A percentile compares a stretch with the other conserved stretches of the same genome.
phyloP scores from a whole-genome alignment of 2,329 filamentous ascomycete species.

The Aspergillus sojae region DNA sequence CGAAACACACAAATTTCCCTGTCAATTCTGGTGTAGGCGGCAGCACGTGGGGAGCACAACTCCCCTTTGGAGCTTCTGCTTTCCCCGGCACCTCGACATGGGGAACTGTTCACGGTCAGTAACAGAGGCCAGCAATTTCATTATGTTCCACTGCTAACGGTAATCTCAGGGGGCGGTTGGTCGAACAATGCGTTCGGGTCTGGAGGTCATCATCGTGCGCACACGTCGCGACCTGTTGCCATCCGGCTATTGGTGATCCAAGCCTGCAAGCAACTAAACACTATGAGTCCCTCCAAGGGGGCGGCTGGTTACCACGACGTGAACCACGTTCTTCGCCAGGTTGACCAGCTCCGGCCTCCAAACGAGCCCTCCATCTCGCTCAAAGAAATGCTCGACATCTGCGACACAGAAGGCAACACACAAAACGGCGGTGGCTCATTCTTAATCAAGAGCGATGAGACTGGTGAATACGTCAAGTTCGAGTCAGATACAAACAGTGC shows the following conservation, averaged over 20 bases:
- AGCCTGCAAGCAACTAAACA: constrained; percentile 69
- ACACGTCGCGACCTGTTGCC: constrained; percentile 66
- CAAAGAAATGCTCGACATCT: constrained; percentile 77
- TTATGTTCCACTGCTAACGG: constrained; percentile 19
- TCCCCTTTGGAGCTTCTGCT: constrained; percentile 41
- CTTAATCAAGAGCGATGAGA: constrained; percentile 61
- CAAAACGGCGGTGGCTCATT: constrained; percentile 92
- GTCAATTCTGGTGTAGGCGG: constrained; percentile 32
- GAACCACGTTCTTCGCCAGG: constrained; percentile 62
- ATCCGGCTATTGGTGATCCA: constrained; percentile 75
- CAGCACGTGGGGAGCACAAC: constrained; percentile 38
- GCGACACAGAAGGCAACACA: constrained; percentile 84
- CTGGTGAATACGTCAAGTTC: constrained; percentile 48
- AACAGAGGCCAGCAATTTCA: constrained; percentile 1
- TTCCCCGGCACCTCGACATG: constrained; percentile 43
- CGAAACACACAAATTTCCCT: constrained; percentile 39
- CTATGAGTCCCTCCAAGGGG: constrained; percentile 43
- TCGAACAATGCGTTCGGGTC: constrained; percentile 52
- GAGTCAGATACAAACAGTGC: constrained; percentile 56
- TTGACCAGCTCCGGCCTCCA: constrained; percentile 65
- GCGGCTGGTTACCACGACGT: constrained; percentile 71
- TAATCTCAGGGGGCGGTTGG: constrained; percentile 47
- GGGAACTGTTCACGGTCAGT: constrained; percentile 42
- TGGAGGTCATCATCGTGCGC: constrained; percentile 49
- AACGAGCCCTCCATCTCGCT: constrained; percentile 59